A percentile compares a stretch with the other conserved stretches of the same genome.
Conservation (phyloP, 306 rosid species). For the Lathyrus aphaca region DNA sequence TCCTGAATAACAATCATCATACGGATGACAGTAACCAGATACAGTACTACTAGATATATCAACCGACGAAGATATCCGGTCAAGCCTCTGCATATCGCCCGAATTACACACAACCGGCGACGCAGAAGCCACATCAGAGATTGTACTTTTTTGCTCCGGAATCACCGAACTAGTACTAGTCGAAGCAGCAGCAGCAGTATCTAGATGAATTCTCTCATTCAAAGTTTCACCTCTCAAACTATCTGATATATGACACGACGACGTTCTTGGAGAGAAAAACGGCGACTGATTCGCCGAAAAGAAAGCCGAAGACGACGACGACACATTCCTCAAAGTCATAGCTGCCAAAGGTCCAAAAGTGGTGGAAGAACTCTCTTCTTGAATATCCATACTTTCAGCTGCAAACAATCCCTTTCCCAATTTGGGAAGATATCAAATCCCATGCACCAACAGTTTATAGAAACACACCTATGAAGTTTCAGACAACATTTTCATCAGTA, state of each 20-base stretch:
- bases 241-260: conserved; percentile 70
- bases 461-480: conserved; percentile 45
- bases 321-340: conserved; percentile 68
- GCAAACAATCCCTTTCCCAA: conserved; percentile 39
- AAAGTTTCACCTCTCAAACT: conserved; percentile 55
- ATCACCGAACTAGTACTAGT: conserved; percentile 55
- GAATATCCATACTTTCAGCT: conserved; percentile 61
- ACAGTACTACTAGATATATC: conserved; percentile 67
- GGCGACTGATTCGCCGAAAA: conserved; percentile 91
- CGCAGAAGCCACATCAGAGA: conserved; percentile 55
- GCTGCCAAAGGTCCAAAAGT: conserved; percentile 61
- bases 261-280: conserved; percentile 85
- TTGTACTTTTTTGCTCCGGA: conserved; percentile 52
- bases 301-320: conserved; percentile 80
- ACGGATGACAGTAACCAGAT: conserved; percentile 55
- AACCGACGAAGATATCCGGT: conserved; percentile 58
- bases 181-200: conserved; percentile 47
- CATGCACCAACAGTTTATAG: conserved; percentile 40
- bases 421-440: conserved; percentile 45
- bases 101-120: conserved; percentile 52
- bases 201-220: conserved; percentile 53
- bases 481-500: conserved; percentile 30
- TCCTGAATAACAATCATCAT: conserved; percentile 54
- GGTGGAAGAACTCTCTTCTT: conserved; percentile 64
- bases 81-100: conserved; percentile 59